phyloP scores from a whole-genome alignment of 2,329 filamentous ascomycete species.

The Diaporthe batatas region DNA sequence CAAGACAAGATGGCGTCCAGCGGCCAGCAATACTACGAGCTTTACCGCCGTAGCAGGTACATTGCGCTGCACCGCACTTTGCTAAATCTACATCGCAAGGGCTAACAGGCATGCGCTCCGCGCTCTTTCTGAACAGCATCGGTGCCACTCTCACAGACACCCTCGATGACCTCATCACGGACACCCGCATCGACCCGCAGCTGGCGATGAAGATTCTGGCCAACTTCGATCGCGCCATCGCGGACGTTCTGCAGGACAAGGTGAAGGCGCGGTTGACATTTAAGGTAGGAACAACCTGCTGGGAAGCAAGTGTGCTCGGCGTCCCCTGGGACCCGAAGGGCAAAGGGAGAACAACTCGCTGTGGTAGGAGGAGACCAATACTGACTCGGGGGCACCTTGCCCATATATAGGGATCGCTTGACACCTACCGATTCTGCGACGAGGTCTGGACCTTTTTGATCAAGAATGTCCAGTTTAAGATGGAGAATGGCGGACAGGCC shows the following conservation, averaged over 20 bases:
- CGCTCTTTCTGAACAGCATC: constrained; percentile 71
- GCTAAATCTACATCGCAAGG: constrained; percentile 45
- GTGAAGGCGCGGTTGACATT: constrained; percentile 93
- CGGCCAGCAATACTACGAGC: constrained; percentile 83
- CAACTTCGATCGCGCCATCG: constrained; percentile 94
- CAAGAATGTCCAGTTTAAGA: constrained; percentile 98
- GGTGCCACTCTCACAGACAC: constrained; percentile 94
- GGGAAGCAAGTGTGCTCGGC: background rate
- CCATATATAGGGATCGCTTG: constrained; percentile 82
- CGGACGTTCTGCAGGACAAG: constrained; percentile 90
- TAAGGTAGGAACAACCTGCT: constrained; percentile 75
- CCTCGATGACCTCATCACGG: constrained; percentile 95
- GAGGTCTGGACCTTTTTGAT: constrained; percentile 99
- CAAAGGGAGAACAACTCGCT: background rate
- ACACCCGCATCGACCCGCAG: constrained; percentile 95
- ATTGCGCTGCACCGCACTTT: constrained; percentile 44
- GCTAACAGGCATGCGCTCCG: constrained; percentile 39
- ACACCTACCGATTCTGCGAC: constrained; percentile 99
- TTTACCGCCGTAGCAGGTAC: constrained; percentile 99
- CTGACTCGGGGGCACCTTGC: constrained; percentile 43
- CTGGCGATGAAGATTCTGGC: constrained; percentile 98
- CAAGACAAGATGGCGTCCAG: constrained; percentile 60
- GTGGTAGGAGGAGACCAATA: background rate
- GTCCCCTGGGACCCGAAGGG: background rate
- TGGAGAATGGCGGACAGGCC: constrained; percentile 81